Evolutionary conservation across 768 basidiomycete species (phyloP), one percentile per base, ranked within the genome.

Genomic region (Lactifluus piperatus): DNA sequence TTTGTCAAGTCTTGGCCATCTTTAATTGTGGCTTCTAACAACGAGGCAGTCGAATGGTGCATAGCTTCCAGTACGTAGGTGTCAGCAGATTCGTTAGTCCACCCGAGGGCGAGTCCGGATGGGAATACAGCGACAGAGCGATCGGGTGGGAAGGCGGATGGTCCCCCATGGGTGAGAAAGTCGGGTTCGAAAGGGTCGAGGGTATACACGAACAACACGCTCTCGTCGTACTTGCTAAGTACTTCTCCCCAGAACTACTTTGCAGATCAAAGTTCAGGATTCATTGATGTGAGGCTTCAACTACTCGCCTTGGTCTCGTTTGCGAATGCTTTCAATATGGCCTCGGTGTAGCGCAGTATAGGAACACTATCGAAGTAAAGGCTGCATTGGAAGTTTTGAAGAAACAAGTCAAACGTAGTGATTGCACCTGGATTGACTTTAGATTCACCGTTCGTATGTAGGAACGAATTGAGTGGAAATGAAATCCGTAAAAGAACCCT

Each of bases 171-270:
- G 3, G 54, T 45, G 52, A 65, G 63, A 10, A 57, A 24, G 18
- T 37, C 54, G 4, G 51, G 14, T 9, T 52, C 41, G 44, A 57
- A 63, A 5, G 58, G 51, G 8, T 65, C 64, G 11, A 60, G 18
- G 41, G 5, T 76, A 65, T 82, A 81, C 37, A 72, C 69, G 55
- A 75, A 62, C 50, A 74, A 68, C 0, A 75, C 76, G 49, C 77
- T 73, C 55, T 74, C 70, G 20, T 70, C 61, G 26, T 73, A 60
- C 20, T 54, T n/a, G 30, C 71, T 61, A n/a, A 76, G 67, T 5
- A 53, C 54, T 5, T 60, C 56, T 18, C 80, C 77, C 77, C 77
- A 81, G 67, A 76, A 76, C 78, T 83, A 51, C 9, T 30, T 4
- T 20, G 5, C 27, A 13, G 1, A 13, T 27, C 22, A 26, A 7